Evolutionary conservation across 192 early-diverging fungal species (phyloP), one percentile per base, ranked within the genome.

Genomic region (Oehlia diaphana): DNA sequence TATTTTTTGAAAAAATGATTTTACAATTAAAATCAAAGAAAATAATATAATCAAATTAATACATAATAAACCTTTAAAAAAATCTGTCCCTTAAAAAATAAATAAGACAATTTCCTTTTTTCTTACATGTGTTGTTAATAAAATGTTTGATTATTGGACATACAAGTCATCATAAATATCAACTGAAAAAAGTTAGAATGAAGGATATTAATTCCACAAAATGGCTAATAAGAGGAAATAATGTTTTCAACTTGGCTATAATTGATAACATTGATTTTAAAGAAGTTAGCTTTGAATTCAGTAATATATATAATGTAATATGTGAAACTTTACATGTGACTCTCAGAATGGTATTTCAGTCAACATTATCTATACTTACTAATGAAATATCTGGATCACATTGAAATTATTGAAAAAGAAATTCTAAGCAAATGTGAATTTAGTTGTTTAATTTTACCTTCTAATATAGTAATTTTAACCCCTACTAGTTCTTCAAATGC

Each of bases 181-280:
- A 21, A 50, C n/a, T 72, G 14, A 0, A 49, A 42, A 72, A 72
- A 44, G 19, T 2, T 4, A 14, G 70, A 49, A 72, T 72, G 39
- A 42, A n/a, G 16, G 9, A 42, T 44, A 37, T 26, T 21, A 12
- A 42, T 2, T 42, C 70, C 8, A 44, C 21, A 23, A 23, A 37
- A 72, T 10, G 39, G 16, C 10, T 72, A 1, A 42, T 49, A 42
- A 23, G 19, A 44, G 6, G 19, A 13, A 7, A 23, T 28, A 31
- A 66, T 28, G 1, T 10, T 5, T 66, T 23, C 12, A 66, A 66
- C 10, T 23, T 66, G 26, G 64, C 64, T 66, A 26, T 66, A 9
- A 50, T 72, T n/a, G 37, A 72, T 26, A 72, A 72, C 44, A 72
- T 72, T 0, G 39, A 72, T 12, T 72, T 72, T 50, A 42, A 50